These are phyloP conservation scores for Penicillium nordicum DNA, from an alignment of 2,329 filamentous ascomycete genomes.

Conservation along the genomic window DNA sequence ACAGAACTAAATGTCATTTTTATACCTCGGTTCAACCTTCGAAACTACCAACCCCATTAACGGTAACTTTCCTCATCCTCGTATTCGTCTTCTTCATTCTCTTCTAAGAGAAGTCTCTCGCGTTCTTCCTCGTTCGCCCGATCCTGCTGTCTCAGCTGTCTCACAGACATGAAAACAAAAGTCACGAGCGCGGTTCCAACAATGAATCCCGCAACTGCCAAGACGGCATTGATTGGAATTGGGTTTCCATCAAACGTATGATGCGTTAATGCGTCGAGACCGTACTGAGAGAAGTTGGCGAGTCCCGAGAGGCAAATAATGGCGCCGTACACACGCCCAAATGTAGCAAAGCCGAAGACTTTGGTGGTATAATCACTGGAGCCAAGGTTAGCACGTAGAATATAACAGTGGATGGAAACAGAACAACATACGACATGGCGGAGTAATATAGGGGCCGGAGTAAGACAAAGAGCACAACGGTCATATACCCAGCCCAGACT, in stretches of 20 bases:
- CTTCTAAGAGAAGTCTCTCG: conserved; percentile 24
- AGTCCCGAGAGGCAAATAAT: conserved; percentile 83
- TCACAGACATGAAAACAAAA: conserved; percentile 53
- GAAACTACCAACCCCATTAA: not conserved
- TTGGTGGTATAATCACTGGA: conserved; percentile 76
- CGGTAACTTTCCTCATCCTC: not conserved
- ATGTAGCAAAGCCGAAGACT: conserved; percentile 88
- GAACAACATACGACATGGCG: conserved; percentile 61
- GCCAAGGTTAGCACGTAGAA: not conserved
- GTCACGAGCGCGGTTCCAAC: conserved; percentile 64
- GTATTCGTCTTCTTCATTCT: conserved; percentile 15
- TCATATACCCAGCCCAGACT: conserved; percentile 63
- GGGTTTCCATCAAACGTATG: conserved; percentile 68
- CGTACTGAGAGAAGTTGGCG: conserved; percentile 78
- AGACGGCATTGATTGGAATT: conserved; percentile 68
- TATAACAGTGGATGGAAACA: not conserved
- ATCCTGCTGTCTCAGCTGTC: conserved; percentile 12
- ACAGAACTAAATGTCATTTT: not conserved
- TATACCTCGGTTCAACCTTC: not conserved
- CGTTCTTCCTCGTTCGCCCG: conserved; percentile 23
- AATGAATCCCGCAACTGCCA: conserved; percentile 61
- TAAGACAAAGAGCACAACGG: conserved; percentile 76
- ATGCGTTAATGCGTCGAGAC: conserved; percentile 74
- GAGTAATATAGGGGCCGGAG: conserved; percentile 91
- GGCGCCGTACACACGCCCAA: conserved; percentile 85